Evolutionary conservation across 2,329 filamentous ascomycete genomes (phyloP).

Genomic region (Bipolaris bicolor): DNA sequence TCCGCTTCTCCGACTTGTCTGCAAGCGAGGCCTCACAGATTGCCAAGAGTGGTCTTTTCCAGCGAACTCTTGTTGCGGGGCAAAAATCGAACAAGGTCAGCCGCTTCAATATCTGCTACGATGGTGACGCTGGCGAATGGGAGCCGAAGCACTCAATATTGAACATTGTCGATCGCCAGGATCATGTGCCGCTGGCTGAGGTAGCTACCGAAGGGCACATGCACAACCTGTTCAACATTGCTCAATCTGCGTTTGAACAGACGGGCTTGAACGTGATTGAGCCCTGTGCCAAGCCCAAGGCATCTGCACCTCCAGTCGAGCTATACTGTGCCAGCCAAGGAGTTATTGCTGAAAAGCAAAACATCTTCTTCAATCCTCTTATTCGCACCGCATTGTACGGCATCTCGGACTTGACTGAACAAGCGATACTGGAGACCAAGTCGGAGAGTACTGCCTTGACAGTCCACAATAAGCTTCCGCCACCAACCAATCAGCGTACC

Average conservation of each 20-base stretch:
- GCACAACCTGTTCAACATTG: slow-evolving; percentile 78
- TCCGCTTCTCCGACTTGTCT: slow-evolving; percentile 83
- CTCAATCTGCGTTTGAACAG: slow-evolving; percentile 67
- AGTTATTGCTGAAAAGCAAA: slow-evolving; percentile 68
- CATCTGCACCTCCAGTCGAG: slow-evolving; percentile 84
- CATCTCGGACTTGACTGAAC: slow-evolving; percentile 67
- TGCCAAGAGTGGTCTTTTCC: slow-evolving; percentile 73
- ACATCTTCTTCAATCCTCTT: slow-evolving; percentile 76
- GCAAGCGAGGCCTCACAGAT: slow-evolving; percentile 72
- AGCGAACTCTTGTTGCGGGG: slow-evolving; percentile 70
- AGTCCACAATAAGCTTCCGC: slow-evolving; percentile 69
- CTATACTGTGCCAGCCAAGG: slow-evolving; percentile 75
- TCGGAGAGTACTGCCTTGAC: slow-evolving; percentile 71
- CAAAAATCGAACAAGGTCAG: slow-evolving; percentile 64
- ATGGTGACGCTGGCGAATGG: slow-evolving; percentile 67
- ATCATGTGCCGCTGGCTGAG: slow-evolving; percentile 70
- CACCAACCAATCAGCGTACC: slow-evolving; percentile 79
- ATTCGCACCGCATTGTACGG: slow-evolving; percentile 80
- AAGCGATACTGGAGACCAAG: slow-evolving; percentile 74
- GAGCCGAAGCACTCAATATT: slow-evolving; percentile 79
- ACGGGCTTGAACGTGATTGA: slow-evolving; percentile 81
- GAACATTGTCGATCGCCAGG: slow-evolving; percentile 74
- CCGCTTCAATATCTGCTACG: slow-evolving; percentile 71
- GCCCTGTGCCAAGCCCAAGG: slow-evolving; percentile 77
- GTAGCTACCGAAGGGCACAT: slow-evolving; percentile 76